Base-by-base conservation (phyloP, 1,284 basidiomycete genomes). In the Pseudozyma hubeiensis region DNA sequence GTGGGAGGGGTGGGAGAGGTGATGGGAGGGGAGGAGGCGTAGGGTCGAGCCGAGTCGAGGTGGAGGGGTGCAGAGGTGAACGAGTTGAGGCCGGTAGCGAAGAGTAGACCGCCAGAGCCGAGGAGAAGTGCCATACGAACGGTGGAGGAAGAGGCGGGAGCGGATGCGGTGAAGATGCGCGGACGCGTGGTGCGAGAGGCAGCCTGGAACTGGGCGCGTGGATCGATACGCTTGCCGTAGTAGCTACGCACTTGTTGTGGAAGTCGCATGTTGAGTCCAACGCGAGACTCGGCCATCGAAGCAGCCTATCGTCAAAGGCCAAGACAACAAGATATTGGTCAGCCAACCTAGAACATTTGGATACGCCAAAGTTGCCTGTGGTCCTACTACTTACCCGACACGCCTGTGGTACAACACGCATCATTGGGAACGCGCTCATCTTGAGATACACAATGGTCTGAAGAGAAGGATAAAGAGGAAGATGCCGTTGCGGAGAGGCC, bases 221-320 rank as follows among this genome's bases (percentile, higher is more conserved):
- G 62, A 31, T 64, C 57, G 40, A 64, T 62, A 10, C 62, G 67
- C 34, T 70, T 70, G 53, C 62, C 58, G 31, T 70, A 62, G 54
- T 62, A 70, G 5, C 50, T 70, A 46, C 67, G 67, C 29, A 55
- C 16, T 37, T 70, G 67, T 31, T 64, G 62, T 16, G 67, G 67
- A 53, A 61, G 47, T 9, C 61, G 56, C 66, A 64, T 58, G 46
- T 31, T 61, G 30, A 70, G 40, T 8, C 62, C 58, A 9, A 70
- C 19, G 7, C 62, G 39, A 5, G 66, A 56, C 33, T 69, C 61
- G 4, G 61, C 61, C 61, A 64, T 64, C 9, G 66, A 69, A n/a
- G 66, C 56, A 34, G 56, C 52, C 60, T 68, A 31, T 7, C 14
- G 13, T 19, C 11, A 19, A 14, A 31, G 24, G 8, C 7, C 35